Percentiles rank a stretch among this genome's conserved stretches.
Conservation (phyloP, 345 rosid genomes). For the Rhodomyrtus tomentosa region DNA sequence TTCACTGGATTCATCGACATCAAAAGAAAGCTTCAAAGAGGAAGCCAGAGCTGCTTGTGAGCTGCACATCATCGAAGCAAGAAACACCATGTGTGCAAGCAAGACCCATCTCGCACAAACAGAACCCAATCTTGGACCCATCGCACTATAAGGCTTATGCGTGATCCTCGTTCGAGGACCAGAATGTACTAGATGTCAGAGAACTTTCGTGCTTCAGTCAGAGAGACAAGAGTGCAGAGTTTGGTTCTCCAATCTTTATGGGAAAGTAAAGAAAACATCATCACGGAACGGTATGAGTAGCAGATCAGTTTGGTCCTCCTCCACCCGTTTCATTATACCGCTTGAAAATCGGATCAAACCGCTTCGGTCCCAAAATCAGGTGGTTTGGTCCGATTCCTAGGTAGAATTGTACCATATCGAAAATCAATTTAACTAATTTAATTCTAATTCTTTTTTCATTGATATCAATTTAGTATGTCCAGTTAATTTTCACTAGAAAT, state of each 20-base stretch:
- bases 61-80: constrained; percentile 15
- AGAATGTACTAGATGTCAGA: constrained; percentile 8
- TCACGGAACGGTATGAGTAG: constrained; percentile 3
- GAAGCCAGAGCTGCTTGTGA: constrained; percentile 64
- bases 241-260: constrained; percentile 35
- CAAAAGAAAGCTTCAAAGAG: constrained; percentile 54
- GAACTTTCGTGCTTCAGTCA: constrained; percentile 6
- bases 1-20: constrained; percentile 28
- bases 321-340: too few relatives aligned
- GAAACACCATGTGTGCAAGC: constrained; percentile 3
- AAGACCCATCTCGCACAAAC: constrained; percentile 13
- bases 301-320: background rate
- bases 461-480: too few relatives aligned
- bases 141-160: constrained; percentile 40
- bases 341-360: too few relatives aligned
- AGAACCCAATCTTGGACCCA: constrained; percentile 67
- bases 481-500: too few relatives aligned
- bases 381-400: too few relatives aligned
- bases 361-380: too few relatives aligned
- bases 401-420: too few relatives aligned
- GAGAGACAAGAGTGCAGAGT: background rate
- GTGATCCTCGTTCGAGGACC: constrained; percentile 68
- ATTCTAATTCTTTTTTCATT: too few relatives aligned
- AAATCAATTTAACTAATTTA: too few relatives aligned
- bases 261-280: constrained; percentile 1